These are phyloP conservation scores for Eragrostis tef DNA, from an alignment of 202 grass and related monocot species.

Conservation along the genomic window DNA sequence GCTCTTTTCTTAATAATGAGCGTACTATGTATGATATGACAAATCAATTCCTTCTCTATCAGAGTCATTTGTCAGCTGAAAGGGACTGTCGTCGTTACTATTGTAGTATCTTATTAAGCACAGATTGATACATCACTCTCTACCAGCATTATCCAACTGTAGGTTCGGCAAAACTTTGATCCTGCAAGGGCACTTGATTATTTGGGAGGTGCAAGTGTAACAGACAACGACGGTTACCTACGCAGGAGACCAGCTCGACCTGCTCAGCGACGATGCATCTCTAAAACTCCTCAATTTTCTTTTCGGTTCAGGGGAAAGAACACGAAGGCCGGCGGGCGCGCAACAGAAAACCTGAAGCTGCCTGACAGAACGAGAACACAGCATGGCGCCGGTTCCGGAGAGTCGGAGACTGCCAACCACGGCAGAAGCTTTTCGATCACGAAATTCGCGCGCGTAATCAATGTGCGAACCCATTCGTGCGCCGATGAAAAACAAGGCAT, in stretches of 20 bases:
- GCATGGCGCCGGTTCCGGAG: neutral
- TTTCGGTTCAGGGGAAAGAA: neutral
- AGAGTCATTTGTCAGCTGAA: constrained; percentile 27
- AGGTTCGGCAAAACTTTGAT: constrained; percentile 34
- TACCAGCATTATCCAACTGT: constrained; percentile 18
- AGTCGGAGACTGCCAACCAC: constrained; percentile 1
- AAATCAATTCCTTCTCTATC: constrained; percentile 39
- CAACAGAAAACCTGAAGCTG: constrained; percentile 40
- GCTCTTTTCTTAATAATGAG: constrained; percentile 36
- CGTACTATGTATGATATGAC: constrained; percentile 40
- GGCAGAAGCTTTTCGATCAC: neutral
- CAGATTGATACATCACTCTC: constrained; percentile 46
- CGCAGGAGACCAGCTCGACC: constrained; percentile 31
- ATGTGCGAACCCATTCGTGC: constrained; percentile 31
- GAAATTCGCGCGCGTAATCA: neutral
- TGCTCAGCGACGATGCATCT: neutral
- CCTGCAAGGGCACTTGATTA: constrained; percentile 13
- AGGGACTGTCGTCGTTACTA: neutral
- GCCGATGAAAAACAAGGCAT: constrained; percentile 34
- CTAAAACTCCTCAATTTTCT: neutral
- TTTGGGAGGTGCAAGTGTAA: constrained; percentile 1
- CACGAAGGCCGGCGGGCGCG: neutral
- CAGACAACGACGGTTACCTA: constrained; percentile 52
- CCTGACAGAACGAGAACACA: constrained; percentile 16
- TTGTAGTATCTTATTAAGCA: constrained; percentile 1